phyloP scores from a whole-genome alignment of 768 basidiomycete species.

The button mushroom (Agaricus bisporus) region DNA sequence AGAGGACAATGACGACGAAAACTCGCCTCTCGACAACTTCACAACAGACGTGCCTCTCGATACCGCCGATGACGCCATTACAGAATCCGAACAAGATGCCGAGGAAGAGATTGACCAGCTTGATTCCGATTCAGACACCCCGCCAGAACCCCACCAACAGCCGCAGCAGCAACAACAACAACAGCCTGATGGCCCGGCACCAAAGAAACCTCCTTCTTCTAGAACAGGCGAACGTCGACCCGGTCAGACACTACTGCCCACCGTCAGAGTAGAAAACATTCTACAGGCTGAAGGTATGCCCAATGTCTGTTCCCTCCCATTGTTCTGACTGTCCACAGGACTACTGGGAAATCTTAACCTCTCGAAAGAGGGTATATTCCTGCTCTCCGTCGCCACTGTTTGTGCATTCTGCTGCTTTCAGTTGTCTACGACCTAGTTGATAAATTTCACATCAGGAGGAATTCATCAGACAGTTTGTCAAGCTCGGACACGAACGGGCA shows the following conservation, averaged over 20 bases:
- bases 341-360: conserved; percentile 46
- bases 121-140: conserved; percentile 46
- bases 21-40: conserved; percentile 2
- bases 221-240: conserved; percentile 39
- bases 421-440: background rate
- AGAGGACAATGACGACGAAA: background rate
- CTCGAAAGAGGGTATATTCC: conserved; percentile 71
- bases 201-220: conserved; percentile 20
- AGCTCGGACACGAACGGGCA: conserved; percentile 65
- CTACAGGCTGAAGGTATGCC: conserved; percentile 69
- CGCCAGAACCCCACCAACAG: conserved; percentile 24
- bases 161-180: conserved; percentile 17
- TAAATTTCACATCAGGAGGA: conserved; percentile 55
- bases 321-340: background rate
- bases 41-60: conserved; percentile 6
- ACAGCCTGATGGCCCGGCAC: conserved; percentile 15
- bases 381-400: conserved; percentile 75
- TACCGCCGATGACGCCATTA: conserved; percentile 15
- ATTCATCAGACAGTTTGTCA: conserved; percentile 71
- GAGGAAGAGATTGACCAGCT: conserved; percentile 66
- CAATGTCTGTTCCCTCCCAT: background rate
- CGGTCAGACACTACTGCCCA: conserved; percentile 65
- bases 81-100: conserved; percentile 47
- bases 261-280: conserved; percentile 66
- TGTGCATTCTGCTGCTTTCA: conserved; percentile 12